These are phyloP conservation scores for Bruguiera parviflora DNA, from an alignment of 345 rosid genomes.

Conservation along the genomic window DNA sequence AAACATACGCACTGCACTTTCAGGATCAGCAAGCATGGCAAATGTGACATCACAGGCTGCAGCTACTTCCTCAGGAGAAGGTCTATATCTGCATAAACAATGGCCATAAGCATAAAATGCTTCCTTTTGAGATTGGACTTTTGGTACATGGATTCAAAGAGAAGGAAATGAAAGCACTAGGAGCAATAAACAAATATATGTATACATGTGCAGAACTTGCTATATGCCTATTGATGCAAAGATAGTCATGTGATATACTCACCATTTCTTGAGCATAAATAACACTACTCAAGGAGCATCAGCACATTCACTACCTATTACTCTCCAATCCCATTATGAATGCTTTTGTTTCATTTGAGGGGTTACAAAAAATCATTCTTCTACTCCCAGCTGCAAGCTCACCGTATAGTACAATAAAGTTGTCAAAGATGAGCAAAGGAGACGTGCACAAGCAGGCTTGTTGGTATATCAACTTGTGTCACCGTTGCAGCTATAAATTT, in stretches of 20 bases:
- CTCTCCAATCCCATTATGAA: too few species aligned
- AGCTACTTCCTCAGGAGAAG: slow-evolving; percentile 88
- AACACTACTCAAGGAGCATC: too few species aligned
- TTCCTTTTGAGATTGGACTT: not conserved
- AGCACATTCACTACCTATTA: too few species aligned
- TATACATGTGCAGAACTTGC: not conserved
- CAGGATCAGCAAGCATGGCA: slow-evolving; percentile 95
- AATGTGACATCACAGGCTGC: slow-evolving; percentile 81
- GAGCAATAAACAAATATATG: not conserved
- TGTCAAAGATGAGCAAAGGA: not conserved
- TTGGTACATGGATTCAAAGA: not conserved
- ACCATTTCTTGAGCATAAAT: too few species aligned
- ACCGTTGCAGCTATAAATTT: too few species aligned
- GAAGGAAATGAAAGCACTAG: not conserved
- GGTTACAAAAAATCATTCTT: too few species aligned
- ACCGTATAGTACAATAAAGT: too few species aligned
- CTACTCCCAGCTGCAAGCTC: too few species aligned
- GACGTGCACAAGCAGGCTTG: not conserved
- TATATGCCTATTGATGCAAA: too few species aligned
- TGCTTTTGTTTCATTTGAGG: too few species aligned
- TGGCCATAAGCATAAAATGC: not conserved
- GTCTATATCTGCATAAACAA: slow-evolving; percentile 48
- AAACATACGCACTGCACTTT: slow-evolving; percentile 93
- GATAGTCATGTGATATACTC: too few species aligned
- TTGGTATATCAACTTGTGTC: not conserved